Conservation (phyloP, 2,329 filamentous ascomycete species). For the Colletotrichum horii region DNA sequence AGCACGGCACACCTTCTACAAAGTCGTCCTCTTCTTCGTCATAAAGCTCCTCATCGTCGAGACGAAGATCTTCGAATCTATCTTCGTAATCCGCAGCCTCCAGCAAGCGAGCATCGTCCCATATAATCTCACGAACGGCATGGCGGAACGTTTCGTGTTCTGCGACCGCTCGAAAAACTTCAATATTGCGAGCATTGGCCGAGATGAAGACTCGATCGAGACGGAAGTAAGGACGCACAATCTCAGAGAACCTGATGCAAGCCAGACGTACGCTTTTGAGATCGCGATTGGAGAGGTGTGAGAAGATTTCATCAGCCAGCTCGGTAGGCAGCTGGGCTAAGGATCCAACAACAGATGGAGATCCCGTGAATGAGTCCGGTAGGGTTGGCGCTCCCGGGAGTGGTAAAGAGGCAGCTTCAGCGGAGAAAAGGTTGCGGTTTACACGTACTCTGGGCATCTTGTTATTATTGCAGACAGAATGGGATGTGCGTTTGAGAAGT, state of each 20-base stretch:
- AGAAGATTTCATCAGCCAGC: not conserved
- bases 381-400: not conserved
- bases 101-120: constrained; percentile 33
- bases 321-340: not conserved
- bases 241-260: not conserved
- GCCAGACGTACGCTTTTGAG: constrained; percentile 1
- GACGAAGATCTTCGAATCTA: not conserved
- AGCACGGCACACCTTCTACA: not conserved
- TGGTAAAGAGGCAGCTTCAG: not conserved
- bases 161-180: constrained; percentile 39
- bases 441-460: not conserved
- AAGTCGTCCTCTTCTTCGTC: not conserved
- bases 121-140: constrained; percentile 41
- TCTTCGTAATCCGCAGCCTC: not conserved
- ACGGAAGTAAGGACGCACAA: not conserved
- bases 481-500: not conserved
- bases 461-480: not conserved
- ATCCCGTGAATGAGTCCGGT: not conserved
- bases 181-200: constrained; percentile 41
- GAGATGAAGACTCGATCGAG: constrained; percentile 41
- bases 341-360: not conserved
- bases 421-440: not conserved
- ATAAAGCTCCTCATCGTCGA: not conserved
- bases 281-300: not conserved
- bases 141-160: constrained; percentile 35